Percentiles rank a stretch among this genome's conserved stretches.
These are phyloP conservation scores for Ceriops tagal DNA, from an alignment of 345 rosid species.

Conservation along the genomic window DNA sequence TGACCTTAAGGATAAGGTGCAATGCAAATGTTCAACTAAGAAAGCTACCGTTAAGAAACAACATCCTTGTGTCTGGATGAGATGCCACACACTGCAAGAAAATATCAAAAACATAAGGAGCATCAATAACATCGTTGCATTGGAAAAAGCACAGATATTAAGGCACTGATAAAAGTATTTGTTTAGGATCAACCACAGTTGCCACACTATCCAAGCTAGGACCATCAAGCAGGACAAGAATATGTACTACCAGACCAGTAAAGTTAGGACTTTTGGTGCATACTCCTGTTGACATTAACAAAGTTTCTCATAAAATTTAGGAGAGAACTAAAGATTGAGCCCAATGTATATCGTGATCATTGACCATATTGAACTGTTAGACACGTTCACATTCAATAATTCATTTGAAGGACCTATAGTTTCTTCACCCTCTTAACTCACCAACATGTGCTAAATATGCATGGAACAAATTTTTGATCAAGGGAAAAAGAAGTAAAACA, in stretches of 20 bases:
- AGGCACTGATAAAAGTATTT: no score
- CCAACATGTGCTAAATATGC: not conserved
- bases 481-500: no score
- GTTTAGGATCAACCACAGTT: no score
- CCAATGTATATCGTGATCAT: no score
- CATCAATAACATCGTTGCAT: not conserved
- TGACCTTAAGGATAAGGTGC: constrained; percentile 1
- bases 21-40: constrained; percentile 7
- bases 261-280: no score
- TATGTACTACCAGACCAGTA: no score
- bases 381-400: not conserved
- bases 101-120: constrained; percentile 7
- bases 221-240: no score
- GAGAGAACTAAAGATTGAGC: not conserved
- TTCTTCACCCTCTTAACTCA: not conserved
- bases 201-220: no score
- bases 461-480: not conserved
- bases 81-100: constrained; percentile 95
- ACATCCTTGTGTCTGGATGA: constrained; percentile 92
- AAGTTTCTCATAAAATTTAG: not conserved
- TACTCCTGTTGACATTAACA: not conserved
- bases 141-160: no score
- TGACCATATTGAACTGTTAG: constrained; percentile 6
- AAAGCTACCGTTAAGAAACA: constrained; percentile 77
- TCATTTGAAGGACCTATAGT: constrained; percentile 1